Base-by-base conservation (phyloP, 2,329 filamentous ascomycete genomes). In the Didymella keratinophila region DNA sequence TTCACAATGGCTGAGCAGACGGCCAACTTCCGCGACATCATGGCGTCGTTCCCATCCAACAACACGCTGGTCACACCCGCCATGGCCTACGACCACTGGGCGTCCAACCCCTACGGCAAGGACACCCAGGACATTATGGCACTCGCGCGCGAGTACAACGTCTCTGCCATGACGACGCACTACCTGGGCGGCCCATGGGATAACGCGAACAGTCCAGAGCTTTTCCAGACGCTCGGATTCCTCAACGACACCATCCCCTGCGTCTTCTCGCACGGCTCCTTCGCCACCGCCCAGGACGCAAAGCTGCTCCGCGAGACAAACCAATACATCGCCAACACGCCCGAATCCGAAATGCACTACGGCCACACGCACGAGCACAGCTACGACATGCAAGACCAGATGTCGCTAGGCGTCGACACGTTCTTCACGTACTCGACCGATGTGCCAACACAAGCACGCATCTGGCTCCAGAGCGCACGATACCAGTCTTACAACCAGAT, bases 261-360 rank as follows among this genome's bases (percentile, higher is more conserved):
- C 3, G 75, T 87, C 51, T 82, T 86, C 68, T 82, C 82, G 0
- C 85, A 86, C 63, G 82, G 76, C 0, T 76, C 74, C 14, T 83
- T 77, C 69, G 68, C 85, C 18, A 79, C 79, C 0, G 67, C 76
- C 0, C 56, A 61, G 0, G 79, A 81, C 14, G 74, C 75, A 0
- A 52, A 70, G 1, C 74, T 84, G 0, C 78, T 87, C 0, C 81
- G 82, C 11, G 58, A 71, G 0, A 78, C 78, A 2, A 82, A 86
- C 70, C 80, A 86, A 49, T 82, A 82, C 71, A 71, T 87, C 41
- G 84, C 83, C 50, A 84, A 84, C 57, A 87, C 85, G 0, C 83
- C 84, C 1, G 86, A 87, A 65, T 84, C 82, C 0, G 85, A 87
- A 64, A 81, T 85, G 78, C 83, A 86, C 67, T 86, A 82, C 69